Evolutionary conservation across 345 rosid species (phyloP).

Genomic region (Pugionium cornutum): DNA sequence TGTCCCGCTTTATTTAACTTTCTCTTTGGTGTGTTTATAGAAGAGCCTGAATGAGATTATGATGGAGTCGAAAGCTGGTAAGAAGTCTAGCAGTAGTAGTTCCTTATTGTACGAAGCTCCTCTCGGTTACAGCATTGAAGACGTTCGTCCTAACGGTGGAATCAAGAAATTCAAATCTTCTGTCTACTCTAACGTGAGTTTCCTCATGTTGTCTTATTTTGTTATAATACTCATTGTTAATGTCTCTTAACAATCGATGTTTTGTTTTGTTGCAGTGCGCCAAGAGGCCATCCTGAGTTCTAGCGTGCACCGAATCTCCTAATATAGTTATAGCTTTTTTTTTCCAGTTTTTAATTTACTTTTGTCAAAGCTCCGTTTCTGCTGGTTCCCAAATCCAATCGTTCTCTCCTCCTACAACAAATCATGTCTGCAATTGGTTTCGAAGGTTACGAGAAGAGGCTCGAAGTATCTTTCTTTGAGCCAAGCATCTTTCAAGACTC

Average conservation of each 20-base stretch:
- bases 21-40: constrained; percentile 15
- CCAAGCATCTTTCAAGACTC: constrained; percentile 73
- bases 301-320: constrained; percentile 33
- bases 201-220: not conserved
- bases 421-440: constrained; percentile 75
- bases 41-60: constrained; percentile 70
- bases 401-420: constrained; percentile 41
- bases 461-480: constrained; percentile 70
- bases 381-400: constrained; percentile 47
- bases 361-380: constrained; percentile 42
- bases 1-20: not conserved
- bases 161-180: constrained; percentile 99
- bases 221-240: not conserved
- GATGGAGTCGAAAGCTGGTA: constrained; percentile 96
- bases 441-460: constrained; percentile 96
- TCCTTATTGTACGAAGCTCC: constrained; percentile 92
- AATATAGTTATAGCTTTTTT: constrained; percentile 31
- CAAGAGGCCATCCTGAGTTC: constrained; percentile 81
- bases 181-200: constrained; percentile 78
- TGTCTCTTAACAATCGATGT: constrained; percentile 1
- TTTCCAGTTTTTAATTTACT: constrained; percentile 38
- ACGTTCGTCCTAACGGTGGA: constrained; percentile 95
- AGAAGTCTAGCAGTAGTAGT: constrained; percentile 79
- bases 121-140: constrained; percentile 98
- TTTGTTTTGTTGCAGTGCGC: constrained; percentile 56